Evolutionary conservation across 352 stramenopile genomes (phyloP), one percentile per base, ranked within the genome.

Genomic region (Globisporangium spiculum): DNA sequence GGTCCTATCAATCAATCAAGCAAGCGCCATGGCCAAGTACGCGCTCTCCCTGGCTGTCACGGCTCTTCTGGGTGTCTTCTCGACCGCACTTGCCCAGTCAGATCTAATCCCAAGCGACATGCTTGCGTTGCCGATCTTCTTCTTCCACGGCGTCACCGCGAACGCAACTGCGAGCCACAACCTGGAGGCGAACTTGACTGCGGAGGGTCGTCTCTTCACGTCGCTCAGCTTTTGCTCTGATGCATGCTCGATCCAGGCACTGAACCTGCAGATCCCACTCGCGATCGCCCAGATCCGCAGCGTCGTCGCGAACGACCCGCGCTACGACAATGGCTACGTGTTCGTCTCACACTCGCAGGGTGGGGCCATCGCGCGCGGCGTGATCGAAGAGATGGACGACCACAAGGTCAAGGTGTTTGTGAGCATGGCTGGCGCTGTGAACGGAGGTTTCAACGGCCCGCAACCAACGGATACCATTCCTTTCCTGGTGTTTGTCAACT

Each of bases 361-460:
- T 32, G 75, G 63, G 1, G 55, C 79, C n/a, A 66, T 88, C 18
- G 75, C 77, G 46, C 72, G 78, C 2, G 71, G 65, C 0, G 80
- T 90, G 32, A 70, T 84, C 27, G 76, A 90, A 67, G 58, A 83
- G 48, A 86, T 84, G 81, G 76, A 90, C 44, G 76, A 86, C 64
- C 79, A 90, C 72, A 80, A 80, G 0, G 75, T 76, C 7, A 69
- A 86, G 38, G 75, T 69, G 9, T 77, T 86, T 53, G 72, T 90
- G 53, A 81, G 68, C 27, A 50, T 90, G 7, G 79, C 79, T 0
- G 78, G 75, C 3, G 64, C 52, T 0, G 66, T 75, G 12, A 88
- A 90, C 64, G 81, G 81, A 34, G 44, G 75, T 30, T 90, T 88
- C 62, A 78, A 83, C 55, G 80, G 80, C 0, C 80, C 78, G 0